Conservation (phyloP, 2,329 filamentous ascomycete genomes). For the Fusarium gaditjirri region DNA sequence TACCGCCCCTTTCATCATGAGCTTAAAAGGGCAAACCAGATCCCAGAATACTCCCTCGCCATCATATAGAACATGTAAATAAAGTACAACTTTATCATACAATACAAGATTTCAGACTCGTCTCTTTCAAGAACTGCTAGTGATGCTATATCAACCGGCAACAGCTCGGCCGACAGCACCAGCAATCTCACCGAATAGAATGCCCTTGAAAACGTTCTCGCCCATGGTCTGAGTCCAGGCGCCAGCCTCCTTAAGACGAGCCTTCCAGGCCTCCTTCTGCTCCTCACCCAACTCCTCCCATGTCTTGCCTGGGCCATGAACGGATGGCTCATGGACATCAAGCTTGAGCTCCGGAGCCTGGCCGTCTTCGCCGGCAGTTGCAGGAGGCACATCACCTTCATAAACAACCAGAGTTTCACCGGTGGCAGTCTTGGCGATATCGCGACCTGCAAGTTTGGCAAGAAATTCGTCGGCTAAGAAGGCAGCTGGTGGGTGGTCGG, state of each 20-base stretch:
- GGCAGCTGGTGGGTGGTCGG: conserved; percentile 39
- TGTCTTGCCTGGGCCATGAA: conserved; percentile 64
- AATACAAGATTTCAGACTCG: not conserved
- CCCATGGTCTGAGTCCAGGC: conserved; percentile 85
- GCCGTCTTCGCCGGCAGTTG: conserved; percentile 30
- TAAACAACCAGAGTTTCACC: conserved; percentile 55
- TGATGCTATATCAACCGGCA: conserved; percentile 46
- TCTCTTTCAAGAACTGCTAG: not conserved
- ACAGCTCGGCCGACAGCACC: conserved; percentile 67
- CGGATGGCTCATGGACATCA: conserved; percentile 58
- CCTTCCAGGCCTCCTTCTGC: conserved; percentile 76
- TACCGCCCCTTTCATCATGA: conserved; percentile 2
- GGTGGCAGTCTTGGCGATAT: conserved; percentile 41
- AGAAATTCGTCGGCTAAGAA: conserved; percentile 50
- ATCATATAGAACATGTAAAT: conserved; percentile 13
- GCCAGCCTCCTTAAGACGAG: conserved; percentile 73
- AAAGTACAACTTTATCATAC: conserved; percentile 17
- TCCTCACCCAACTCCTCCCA: conserved; percentile 77
- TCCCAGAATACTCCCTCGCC: conserved; percentile 7
- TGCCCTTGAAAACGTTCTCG: conserved; percentile 78
- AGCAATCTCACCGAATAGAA: conserved; percentile 80
- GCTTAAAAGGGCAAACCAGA: not conserved
- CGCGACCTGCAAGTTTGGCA: conserved; percentile 52
- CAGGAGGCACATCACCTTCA: conserved; percentile 39
- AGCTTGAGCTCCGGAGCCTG: conserved; percentile 50